Evolutionary conservation across 2,329 filamentous ascomycete species (phyloP), one percentile per base, ranked within the genome.

Genomic region (Fusarium irregulare): DNA sequence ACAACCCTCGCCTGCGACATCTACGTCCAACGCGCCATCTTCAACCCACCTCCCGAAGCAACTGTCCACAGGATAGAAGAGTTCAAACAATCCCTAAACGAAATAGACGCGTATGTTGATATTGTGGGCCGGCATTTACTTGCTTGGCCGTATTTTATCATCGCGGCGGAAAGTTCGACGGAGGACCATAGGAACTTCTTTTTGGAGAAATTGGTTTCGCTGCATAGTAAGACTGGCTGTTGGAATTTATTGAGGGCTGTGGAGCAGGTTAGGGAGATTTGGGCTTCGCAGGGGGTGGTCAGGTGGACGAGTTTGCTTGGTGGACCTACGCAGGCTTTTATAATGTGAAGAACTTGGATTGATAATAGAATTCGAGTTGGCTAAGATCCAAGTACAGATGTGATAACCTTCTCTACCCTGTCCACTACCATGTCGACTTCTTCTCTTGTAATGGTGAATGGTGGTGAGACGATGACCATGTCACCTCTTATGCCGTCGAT

Each of bases 201-300:
- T 20, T 34, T 73, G 14, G 56, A 65, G 5, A 73, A 72, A 4
- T 37, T 73, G 11, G 60, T 67, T 2, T 70, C 72, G 0, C 7
- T 73, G 0, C 57, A 73, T 23, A 66, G 46, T 7, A 66, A 37
- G 7, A 73, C 71, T 1, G 68, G 71, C 0, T 73, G 71, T 2
- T 72, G 68, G 68, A 73, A 73, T 18, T 23, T 73, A 10, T 23
- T 73, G n/a, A 56, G 69, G 27, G 71, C 71, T 6, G 64, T 73
- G n/a, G 71, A 73, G 4, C 71, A 73, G 14, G 67, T 73, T 1
- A 60, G 70, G 21, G 69, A 72, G 16, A 73, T 73, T 27, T 73
- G 71, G 71, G 71, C 66, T 10, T 68, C 69, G 2, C 71, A 73
- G 16, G 73, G 71, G 20, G 72, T 60, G 30, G 62, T 73, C 2